Percentiles rank a stretch among this genome's conserved stretches.
Conservation (phyloP, 495 filamentous ascomycete species). For the Penicillium atrosanguineum region DNA sequence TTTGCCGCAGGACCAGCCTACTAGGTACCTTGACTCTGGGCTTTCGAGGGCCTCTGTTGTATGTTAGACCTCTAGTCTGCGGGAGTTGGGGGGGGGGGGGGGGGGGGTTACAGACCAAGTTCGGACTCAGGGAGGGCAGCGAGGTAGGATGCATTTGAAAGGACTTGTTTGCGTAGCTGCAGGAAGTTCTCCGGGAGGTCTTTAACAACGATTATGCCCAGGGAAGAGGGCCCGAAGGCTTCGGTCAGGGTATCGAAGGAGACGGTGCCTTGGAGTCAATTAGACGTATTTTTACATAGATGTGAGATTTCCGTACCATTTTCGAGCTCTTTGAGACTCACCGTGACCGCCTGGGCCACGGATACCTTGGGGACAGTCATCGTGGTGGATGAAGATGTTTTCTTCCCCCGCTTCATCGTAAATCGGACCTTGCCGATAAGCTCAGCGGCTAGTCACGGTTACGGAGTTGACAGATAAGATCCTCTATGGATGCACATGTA, state of each 20-base stretch:
- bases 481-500: neutral
- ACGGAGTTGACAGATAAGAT: neutral
- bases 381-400: slow-evolving; percentile 5
- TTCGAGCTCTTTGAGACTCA: slow-evolving; percentile 52
- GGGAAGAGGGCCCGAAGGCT: slow-evolving; percentile 86
- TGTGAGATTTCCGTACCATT: slow-evolving; percentile 15
- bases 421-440: slow-evolving; percentile 11
- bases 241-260: slow-evolving; percentile 71
- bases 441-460: slow-evolving; percentile 10
- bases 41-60: slow-evolving; percentile 43
- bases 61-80: neutral
- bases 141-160: slow-evolving; percentile 86
- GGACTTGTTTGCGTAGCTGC: slow-evolving; percentile 63
- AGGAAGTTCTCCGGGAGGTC: slow-evolving; percentile 71
- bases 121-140: slow-evolving; percentile 73
- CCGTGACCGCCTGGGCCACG: slow-evolving; percentile 49
- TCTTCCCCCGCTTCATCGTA: slow-evolving; percentile 24
- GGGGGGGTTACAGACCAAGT: slow-evolving; percentile 55
- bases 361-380: slow-evolving; percentile 11
- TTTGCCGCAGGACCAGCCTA: slow-evolving; percentile 82
- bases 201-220: slow-evolving; percentile 91
- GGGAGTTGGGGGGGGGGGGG: neutral
- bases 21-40: slow-evolving; percentile 54
- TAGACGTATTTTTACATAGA: neutral
- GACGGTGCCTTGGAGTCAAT: slow-evolving; percentile 55